Evolutionary conservation across 2,329 filamentous ascomycete species (phyloP).

Genomic region (Chaetoscypha palmicola): DNA sequence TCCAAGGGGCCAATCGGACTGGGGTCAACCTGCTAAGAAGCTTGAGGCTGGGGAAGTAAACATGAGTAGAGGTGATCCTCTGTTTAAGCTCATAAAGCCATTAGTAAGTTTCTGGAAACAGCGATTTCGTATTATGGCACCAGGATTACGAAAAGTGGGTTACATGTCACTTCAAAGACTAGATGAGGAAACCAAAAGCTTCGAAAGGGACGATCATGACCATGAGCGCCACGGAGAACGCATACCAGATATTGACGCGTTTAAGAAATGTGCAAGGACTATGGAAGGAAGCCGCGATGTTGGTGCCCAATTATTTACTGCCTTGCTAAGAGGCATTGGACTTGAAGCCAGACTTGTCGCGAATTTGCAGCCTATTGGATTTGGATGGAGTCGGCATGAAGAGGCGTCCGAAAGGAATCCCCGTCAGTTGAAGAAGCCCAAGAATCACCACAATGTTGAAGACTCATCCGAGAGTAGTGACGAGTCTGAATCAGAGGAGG

Average conservation of each 20-base stretch:
- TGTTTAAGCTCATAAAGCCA: slow-evolving; percentile 67
- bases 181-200: slow-evolving; percentile 66
- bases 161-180: slow-evolving; percentile 75
- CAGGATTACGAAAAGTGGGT: slow-evolving; percentile 79
- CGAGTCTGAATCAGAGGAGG: slow-evolving; percentile 16
- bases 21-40: slow-evolving; percentile 61
- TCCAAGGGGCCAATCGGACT: slow-evolving; percentile 51
- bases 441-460: slow-evolving; percentile 35
- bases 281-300: slow-evolving; percentile 81
- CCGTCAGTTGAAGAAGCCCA: slow-evolving; percentile 21
- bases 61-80: slow-evolving; percentile 74
- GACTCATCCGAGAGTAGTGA: slow-evolving; percentile 32
- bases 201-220: slow-evolving; percentile 56
- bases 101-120: slow-evolving; percentile 86
- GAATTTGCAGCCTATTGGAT: slow-evolving; percentile 79
- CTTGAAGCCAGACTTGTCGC: slow-evolving; percentile 78
- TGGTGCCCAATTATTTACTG: slow-evolving; percentile 84
- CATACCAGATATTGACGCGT: slow-evolving; percentile 58
- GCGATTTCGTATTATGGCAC: slow-evolving; percentile 67
- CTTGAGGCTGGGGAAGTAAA: slow-evolving; percentile 66
- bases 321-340: slow-evolving; percentile 70
- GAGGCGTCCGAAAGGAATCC: slow-evolving; percentile 50
- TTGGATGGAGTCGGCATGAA: slow-evolving; percentile 84
- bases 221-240: slow-evolving; percentile 67
- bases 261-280: slow-evolving; percentile 59